A percentile compares a stretch with the other conserved stretches of the same genome.
Evolutionary conservation across 1,284 basidiomycete genomes (phyloP).

Genomic region (Boletus sp.): DNA sequence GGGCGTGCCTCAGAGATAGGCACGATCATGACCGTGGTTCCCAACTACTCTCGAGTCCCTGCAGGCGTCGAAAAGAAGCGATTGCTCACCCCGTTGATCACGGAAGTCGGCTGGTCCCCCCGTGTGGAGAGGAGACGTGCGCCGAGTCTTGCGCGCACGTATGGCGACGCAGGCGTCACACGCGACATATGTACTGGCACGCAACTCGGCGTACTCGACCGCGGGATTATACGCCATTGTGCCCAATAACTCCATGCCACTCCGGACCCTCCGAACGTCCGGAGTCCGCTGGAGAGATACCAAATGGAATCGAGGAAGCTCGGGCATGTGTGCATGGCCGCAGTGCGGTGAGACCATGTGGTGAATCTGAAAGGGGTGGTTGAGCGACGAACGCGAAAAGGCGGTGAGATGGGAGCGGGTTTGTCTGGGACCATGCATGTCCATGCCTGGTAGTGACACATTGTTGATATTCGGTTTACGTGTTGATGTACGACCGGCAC

Average conservation of each 20-base stretch:
- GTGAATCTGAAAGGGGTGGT: slow-evolving; percentile 24
- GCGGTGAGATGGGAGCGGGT: slow-evolving; percentile 41
- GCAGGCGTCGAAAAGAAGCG: not conserved
- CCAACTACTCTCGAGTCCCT: too few species aligned
- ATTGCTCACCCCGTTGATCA: slow-evolving; percentile 23
- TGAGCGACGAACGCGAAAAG: slow-evolving; percentile 55
- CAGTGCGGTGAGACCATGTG: slow-evolving; percentile 13
- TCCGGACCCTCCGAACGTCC: slow-evolving; percentile 58
- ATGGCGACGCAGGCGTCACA: slow-evolving; percentile 12
- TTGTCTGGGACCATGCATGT: slow-evolving; percentile 12
- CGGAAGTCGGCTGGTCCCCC: slow-evolving; percentile 1
- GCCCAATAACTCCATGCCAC: slow-evolving; percentile 58
- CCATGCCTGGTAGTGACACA: slow-evolving; percentile 38
- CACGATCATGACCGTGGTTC: slow-evolving; percentile 2
- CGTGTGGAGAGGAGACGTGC: slow-evolving; percentile 9
- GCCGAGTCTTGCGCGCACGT: not conserved
- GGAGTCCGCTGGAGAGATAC: slow-evolving; percentile 45
- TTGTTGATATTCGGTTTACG: slow-evolving; percentile 14
- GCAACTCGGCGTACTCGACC: slow-evolving; percentile 28
- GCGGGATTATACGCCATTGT: slow-evolving; percentile 60
- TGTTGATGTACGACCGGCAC: slow-evolving; percentile 15
- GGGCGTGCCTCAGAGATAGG: slow-evolving; percentile 10
- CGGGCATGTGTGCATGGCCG: slow-evolving; percentile 21
- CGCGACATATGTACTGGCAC: slow-evolving; percentile 8
- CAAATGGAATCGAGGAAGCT: slow-evolving; percentile 24